These are phyloP conservation scores for Adiantum capillusveneris DNA, from an alignment of 75 land plant species.

Conservation along the genomic window DNA sequence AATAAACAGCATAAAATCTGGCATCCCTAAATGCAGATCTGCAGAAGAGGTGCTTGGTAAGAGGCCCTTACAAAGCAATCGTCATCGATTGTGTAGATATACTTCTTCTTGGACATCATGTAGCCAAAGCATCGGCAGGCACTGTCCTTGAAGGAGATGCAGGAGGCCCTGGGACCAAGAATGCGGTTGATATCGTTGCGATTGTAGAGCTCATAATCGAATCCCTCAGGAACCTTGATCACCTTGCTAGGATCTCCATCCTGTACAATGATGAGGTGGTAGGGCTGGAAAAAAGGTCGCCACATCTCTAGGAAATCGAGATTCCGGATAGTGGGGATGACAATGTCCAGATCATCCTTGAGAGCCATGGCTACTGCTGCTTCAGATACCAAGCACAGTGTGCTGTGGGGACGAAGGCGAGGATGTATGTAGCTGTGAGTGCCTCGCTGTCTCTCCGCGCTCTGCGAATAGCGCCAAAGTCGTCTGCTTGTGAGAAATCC, in stretches of 20 bases:
- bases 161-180: constrained; percentile 47
- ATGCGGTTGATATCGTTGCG: constrained; percentile 55
- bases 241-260: constrained; percentile 50
- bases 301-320: constrained; percentile 65
- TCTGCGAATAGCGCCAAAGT: too few relatives aligned
- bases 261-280: constrained; percentile 60
- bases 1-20: too few relatives aligned
- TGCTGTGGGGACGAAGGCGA: too few relatives aligned
- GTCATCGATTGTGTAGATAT: constrained; percentile 69
- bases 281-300: constrained; percentile 56
- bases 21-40: too few relatives aligned
- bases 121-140: constrained; percentile 69
- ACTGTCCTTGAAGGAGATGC: constrained; percentile 63
- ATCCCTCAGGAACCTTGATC: constrained; percentile 53
- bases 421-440: too few relatives aligned
- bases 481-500: too few relatives aligned
- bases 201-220: constrained; percentile 65
- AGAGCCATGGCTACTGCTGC: too few relatives aligned
- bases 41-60: too few relatives aligned
- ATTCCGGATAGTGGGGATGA: constrained; percentile 56
- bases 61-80: constrained; percentile 75
- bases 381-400: too few relatives aligned
- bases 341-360: constrained; percentile 56
- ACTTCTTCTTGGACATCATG: constrained; percentile 61
- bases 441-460: too few relatives aligned